These are phyloP conservation scores for Russula vinacea DNA, from an alignment of 768 basidiomycete genomes.

Conservation along the genomic window DNA sequence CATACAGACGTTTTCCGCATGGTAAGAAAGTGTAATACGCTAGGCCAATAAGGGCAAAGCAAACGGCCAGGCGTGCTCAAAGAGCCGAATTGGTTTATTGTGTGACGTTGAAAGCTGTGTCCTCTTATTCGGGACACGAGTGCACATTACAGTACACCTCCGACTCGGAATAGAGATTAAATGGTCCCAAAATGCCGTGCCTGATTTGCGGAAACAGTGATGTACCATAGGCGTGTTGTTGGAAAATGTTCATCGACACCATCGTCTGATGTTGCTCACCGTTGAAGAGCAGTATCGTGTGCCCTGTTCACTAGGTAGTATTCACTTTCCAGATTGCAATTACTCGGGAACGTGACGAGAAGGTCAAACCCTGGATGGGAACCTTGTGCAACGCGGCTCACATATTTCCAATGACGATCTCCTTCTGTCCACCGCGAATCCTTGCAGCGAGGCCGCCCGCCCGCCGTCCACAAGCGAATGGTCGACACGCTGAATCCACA, in stretches of 20 bases:
- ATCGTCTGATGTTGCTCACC: background rate
- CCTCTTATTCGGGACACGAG: background rate
- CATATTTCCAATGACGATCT: constrained; percentile 1
- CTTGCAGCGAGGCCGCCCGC: background rate
- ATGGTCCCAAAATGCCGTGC: background rate
- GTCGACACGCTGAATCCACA: constrained; percentile 4
- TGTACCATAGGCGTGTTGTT: background rate
- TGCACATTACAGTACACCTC: background rate
- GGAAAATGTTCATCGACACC: background rate
- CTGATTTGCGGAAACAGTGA: background rate
- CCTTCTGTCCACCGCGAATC: background rate
- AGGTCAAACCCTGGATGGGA: background rate
- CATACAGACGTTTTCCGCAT: constrained; percentile 5
- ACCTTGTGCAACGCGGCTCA: background rate
- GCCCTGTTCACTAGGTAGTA: background rate
- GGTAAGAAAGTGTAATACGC: background rate
- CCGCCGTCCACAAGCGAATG: background rate
- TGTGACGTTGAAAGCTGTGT: constrained; percentile 2
- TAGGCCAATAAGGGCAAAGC: constrained; percentile 13
- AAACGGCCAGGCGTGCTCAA: background rate
- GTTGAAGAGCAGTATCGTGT: background rate
- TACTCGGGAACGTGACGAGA: background rate
- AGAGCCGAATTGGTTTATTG: background rate
- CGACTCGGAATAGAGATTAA: background rate
- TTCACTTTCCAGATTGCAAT: background rate